Evolutionary conservation across 2,329 filamentous ascomycete species (phyloP).

Genomic region (Penicillium sp.): DNA sequence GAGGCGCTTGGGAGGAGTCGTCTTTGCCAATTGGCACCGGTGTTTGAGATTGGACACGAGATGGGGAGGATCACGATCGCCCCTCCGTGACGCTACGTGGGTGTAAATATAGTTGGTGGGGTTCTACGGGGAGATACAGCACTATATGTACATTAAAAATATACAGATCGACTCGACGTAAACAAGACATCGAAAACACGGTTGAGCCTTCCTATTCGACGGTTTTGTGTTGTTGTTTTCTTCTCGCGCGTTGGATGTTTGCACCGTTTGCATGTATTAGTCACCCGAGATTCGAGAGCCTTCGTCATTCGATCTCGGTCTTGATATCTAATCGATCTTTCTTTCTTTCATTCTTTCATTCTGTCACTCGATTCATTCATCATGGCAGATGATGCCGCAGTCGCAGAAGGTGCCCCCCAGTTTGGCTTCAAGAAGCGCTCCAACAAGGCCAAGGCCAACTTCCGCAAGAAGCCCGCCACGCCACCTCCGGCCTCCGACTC

Average conservation of each 20-base stretch:
- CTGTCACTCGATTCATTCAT: neutral
- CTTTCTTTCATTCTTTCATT: neutral
- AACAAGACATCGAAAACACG: neutral
- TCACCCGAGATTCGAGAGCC: conserved; percentile 10
- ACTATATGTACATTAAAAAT: neutral
- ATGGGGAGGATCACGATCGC: conserved; percentile 3
- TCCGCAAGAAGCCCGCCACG: conserved; percentile 77
- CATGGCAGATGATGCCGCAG: conserved; percentile 32
- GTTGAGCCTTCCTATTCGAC: conserved; percentile 6
- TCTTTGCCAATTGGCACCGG: conserved; percentile 20
- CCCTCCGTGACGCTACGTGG: neutral
- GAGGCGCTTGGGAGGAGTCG: conserved; percentile 4
- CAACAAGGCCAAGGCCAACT: conserved; percentile 74
- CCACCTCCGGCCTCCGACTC: conserved; percentile 64
- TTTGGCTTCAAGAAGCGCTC: conserved; percentile 78
- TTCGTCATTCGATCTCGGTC: conserved; percentile 4
- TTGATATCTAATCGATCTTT: neutral
- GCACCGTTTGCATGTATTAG: conserved; percentile 10
- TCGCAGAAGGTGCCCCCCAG: conserved; percentile 27
- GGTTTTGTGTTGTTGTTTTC: conserved; percentile 13
- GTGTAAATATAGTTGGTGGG: neutral
- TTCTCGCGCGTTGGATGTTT: conserved; percentile 11
- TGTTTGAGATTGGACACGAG: conserved; percentile 14
- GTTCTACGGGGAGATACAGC: neutral
- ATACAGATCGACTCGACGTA: neutral